Percentiles rank a stretch among this genome's conserved stretches.
Conservation (phyloP, 1,284 basidiomycete species). For the Phellinidium pouzarii region DNA sequence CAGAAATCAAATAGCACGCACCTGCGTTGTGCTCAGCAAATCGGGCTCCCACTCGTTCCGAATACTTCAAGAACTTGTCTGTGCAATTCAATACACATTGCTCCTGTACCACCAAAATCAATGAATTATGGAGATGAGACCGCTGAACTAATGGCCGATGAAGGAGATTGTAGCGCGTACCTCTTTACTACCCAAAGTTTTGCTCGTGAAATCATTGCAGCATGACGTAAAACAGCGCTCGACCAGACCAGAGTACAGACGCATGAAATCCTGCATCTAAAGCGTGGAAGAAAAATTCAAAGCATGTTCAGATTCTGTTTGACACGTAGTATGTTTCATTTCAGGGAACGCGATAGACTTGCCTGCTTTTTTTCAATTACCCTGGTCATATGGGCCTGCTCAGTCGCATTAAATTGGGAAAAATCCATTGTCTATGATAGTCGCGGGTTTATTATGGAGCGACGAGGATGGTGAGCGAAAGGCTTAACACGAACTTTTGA, state of each 20-base stretch:
- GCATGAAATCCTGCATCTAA: conserved; percentile 98
- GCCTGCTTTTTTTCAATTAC: conserved; percentile 92
- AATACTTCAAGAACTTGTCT: conserved; percentile 97
- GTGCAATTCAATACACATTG: conserved; percentile 67
- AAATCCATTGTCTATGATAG: conserved; percentile 61
- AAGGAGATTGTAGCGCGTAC: conserved; percentile 35
- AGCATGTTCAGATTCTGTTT: neutral
- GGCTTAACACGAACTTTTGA: too few relatives aligned
- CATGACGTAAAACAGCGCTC: conserved; percentile 95
- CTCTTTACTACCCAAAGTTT: conserved; percentile 90
- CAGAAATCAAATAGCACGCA: conserved; percentile 30
- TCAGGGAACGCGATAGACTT: conserved; percentile 29
- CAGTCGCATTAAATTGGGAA: conserved; percentile 74
- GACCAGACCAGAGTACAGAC: conserved; percentile 92
- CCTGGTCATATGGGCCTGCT: conserved; percentile 87
- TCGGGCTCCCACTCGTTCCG: conserved; percentile 87
- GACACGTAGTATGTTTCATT: neutral
- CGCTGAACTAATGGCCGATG: neutral
- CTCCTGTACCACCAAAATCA: conserved; percentile 39
- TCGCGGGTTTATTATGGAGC: neutral
- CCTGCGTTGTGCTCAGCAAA: conserved; percentile 90
- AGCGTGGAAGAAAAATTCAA: too few relatives aligned
- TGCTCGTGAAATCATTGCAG: conserved; percentile 95
- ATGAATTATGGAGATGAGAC: neutral
- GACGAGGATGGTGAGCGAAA: neutral